These are phyloP conservation scores for Pelargonium myrrhifolium DNA, from an alignment of 441 rosid species.

Conservation along the genomic window DNA sequence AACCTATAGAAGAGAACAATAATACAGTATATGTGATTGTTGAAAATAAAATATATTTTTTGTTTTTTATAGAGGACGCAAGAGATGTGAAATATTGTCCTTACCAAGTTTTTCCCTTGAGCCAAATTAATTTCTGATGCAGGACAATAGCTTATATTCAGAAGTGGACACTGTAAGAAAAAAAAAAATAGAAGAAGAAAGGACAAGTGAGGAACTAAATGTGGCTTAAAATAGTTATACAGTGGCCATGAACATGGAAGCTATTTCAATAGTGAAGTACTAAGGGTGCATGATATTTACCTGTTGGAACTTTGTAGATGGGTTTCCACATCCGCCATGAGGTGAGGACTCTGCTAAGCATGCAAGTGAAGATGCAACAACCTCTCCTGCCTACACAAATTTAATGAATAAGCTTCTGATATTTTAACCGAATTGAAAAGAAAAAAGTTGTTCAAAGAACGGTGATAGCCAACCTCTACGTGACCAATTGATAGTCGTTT, in stretches of 20 bases:
- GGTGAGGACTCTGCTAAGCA: conserved; percentile 49
- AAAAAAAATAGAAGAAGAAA: conserved; percentile 15
- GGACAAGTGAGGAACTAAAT: background rate
- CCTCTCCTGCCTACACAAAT: conserved; percentile 67
- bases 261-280: background rate
- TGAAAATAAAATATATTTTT: conserved; percentile 2
- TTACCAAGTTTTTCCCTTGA: conserved; percentile 70
- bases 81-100: conserved; percentile 17
- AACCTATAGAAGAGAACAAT: conserved; percentile 38
- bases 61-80: background rate
- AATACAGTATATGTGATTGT: conserved; percentile 15
- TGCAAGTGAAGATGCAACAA: conserved; percentile 75
- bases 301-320: conserved; percentile 63
- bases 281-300: conserved; percentile 27
- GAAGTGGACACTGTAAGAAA: conserved; percentile 69
- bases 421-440: conserved; percentile 2
- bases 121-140: conserved; percentile 64
- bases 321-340: conserved; percentile 26
- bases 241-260: background rate
- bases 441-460: conserved; percentile 15
- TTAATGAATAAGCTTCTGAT: conserved; percentile 7
- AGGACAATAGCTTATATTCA: conserved; percentile 94
- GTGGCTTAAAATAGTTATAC: background rate
- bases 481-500: conserved; percentile 87
- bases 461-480: conserved; percentile 41